Conservation (phyloP, 2,329 filamentous ascomycete genomes). For the Lasiodiplodia hormozganensis region DNA sequence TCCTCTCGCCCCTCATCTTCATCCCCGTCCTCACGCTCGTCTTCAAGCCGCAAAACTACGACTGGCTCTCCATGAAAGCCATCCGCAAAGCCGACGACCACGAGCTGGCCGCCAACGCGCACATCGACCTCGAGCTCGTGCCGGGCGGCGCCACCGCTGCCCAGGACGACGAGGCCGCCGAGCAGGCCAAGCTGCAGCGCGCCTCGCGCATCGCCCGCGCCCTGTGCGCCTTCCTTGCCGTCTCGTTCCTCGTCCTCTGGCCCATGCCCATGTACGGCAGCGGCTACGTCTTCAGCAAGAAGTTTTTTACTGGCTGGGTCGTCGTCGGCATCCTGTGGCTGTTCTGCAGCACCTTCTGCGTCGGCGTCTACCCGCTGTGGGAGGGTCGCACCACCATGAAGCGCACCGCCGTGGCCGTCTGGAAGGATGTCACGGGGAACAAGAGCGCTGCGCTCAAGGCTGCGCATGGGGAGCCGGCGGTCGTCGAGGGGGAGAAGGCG, state of each 20-base stretch:
- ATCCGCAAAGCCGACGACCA: conserved; percentile 82
- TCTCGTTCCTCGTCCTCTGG: conserved; percentile 82
- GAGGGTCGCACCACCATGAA: conserved; percentile 75
- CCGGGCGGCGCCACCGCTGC: conserved; percentile 56
- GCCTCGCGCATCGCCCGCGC: conserved; percentile 60
- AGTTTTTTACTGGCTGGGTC: conserved; percentile 85
- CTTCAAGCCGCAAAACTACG: conserved; percentile 77
- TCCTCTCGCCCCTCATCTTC: conserved; percentile 78
- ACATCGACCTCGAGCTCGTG: conserved; percentile 67
- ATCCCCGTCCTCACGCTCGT: conserved; percentile 76
- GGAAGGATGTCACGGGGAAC: conserved; percentile 58
- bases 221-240: conserved; percentile 68
- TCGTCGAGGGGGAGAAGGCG: neutral
- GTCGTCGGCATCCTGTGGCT: conserved; percentile 74
- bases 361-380: conserved; percentile 82
- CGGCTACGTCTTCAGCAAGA: conserved; percentile 80
- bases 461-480: neutral
- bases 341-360: conserved; percentile 73
- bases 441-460: neutral
- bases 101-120: conserved; percentile 64
- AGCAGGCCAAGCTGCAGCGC: conserved; percentile 52
- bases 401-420: conserved; percentile 68
- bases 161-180: conserved; percentile 33
- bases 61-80: conserved; percentile 82
- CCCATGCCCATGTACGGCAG: conserved; percentile 90